Percentiles rank a stretch among this genome's conserved stretches.
Conservation (phyloP, 345 rosid genomes). For the Gossypium sturtianum region DNA sequence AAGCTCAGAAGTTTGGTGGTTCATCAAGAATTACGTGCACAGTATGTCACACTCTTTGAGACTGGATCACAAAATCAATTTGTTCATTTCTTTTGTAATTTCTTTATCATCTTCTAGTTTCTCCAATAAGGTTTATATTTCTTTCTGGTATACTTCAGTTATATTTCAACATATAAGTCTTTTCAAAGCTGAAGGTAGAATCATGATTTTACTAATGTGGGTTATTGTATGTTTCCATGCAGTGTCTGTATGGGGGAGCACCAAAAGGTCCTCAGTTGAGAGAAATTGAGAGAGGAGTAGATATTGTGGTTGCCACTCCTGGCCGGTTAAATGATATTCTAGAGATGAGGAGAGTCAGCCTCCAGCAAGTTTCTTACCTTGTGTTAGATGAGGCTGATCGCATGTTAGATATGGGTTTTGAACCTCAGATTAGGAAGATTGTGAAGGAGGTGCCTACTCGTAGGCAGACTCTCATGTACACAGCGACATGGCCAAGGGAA, state of each 20-base stretch:
- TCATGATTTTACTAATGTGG: slow-evolving; percentile 13
- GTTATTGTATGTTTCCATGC: slow-evolving; percentile 8
- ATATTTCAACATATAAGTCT: not conserved
- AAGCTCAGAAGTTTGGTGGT: slow-evolving; percentile 87
- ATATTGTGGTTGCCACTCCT: slow-evolving; percentile 98
- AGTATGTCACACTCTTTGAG: slow-evolving; percentile 31
- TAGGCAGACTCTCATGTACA: slow-evolving; percentile 97
- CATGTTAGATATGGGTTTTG: slow-evolving; percentile 99
- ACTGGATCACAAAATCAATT: not conserved
- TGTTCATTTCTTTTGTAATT: not conserved
- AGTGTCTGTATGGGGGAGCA: slow-evolving; percentile 99
- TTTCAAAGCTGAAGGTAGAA: not conserved
- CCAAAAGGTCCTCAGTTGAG: slow-evolving; percentile 93
- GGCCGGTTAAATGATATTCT: slow-evolving; percentile 97
- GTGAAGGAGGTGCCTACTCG: slow-evolving; percentile 88
- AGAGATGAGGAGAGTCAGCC: slow-evolving; percentile 90
- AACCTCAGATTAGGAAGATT: slow-evolving; percentile 94
- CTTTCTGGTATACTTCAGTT: not conserved
- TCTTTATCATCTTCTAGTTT: not conserved
- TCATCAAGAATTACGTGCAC: slow-evolving; percentile 85
- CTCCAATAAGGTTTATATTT: not conserved
- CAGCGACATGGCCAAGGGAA: slow-evolving; percentile 98
- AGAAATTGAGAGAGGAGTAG: slow-evolving; percentile 86
- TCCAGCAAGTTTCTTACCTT: slow-evolving; percentile 81
- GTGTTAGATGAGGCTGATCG: slow-evolving; percentile 99